phyloP scores from a whole-genome alignment of 371 early-diverging fungal species.

The Mortierella sp. region DNA sequence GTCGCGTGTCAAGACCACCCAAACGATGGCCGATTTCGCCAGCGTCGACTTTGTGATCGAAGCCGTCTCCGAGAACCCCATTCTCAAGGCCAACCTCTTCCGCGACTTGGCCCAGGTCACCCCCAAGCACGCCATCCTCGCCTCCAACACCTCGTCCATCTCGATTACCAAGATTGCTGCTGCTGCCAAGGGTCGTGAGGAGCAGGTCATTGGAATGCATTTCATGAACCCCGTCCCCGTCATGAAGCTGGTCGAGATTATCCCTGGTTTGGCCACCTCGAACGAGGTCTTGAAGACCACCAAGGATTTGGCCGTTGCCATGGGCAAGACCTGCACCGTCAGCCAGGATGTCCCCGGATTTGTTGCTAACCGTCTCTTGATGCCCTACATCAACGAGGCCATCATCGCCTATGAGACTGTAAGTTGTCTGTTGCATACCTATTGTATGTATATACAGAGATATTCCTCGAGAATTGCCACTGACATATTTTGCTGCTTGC shows the following conservation, averaged over 20 bases:
- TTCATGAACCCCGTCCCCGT: constrained; percentile 98
- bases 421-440: constrained; percentile 30
- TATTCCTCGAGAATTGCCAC: too few species aligned
- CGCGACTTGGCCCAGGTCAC: constrained; percentile 78
- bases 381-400: constrained; percentile 99
- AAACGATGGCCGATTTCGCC: constrained; percentile 67
- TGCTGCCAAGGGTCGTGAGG: constrained; percentile 84
- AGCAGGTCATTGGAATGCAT: constrained; percentile 92
- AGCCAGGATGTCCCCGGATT: constrained; percentile 96
- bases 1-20: constrained; percentile 76
- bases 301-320: constrained; percentile 79
- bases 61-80: constrained; percentile 95
- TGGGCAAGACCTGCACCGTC: constrained; percentile 95
- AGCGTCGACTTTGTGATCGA: constrained; percentile 92
- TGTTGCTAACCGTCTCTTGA: constrained; percentile 96
- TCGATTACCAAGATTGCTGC: constrained; percentile 97
- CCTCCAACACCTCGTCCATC: constrained; percentile 96
- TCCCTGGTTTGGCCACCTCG: constrained; percentile 92
- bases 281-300: constrained; percentile 80
- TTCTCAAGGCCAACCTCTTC: constrained; percentile 90
- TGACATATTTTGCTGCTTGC: neutral
- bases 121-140: constrained; percentile 86
- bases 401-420: constrained; percentile 89
- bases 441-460: too few species aligned
- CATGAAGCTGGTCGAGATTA: constrained; percentile 98